A percentile compares a stretch with the other conserved stretches of the same genome.
Evolutionary conservation across 2,329 filamentous ascomycete genomes (phyloP).

Genomic region (Delphinella strobiligena): DNA sequence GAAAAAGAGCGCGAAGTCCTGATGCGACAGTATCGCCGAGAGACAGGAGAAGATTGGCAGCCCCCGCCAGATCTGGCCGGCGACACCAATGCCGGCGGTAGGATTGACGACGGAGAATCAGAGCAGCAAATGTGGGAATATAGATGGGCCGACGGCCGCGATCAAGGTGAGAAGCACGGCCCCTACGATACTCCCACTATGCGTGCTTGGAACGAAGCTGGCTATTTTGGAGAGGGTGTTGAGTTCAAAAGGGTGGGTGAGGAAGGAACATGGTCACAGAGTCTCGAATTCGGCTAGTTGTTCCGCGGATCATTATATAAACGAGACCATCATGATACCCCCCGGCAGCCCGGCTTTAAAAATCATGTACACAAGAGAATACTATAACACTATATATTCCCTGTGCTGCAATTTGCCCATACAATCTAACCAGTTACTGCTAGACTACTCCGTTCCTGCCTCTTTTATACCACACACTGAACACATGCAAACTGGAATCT

Average conservation of each 20-base stretch:
- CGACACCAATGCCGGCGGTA: conserved; percentile 10
- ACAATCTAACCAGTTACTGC: too few relatives aligned
- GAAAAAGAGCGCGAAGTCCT: conserved; percentile 76
- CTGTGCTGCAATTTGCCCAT: too few relatives aligned
- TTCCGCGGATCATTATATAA: too few relatives aligned
- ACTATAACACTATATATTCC: too few relatives aligned
- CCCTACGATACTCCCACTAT: conserved; percentile 79
- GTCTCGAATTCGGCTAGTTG: conserved; percentile 25
- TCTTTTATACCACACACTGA: too few relatives aligned
- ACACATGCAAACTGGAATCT: too few relatives aligned
- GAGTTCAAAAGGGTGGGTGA: conserved; percentile 37
- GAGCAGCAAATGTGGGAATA: conserved; percentile 64
- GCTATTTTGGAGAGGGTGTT: conserved; percentile 85
- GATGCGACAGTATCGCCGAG: conserved; percentile 67
- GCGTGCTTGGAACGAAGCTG: conserved; percentile 81
- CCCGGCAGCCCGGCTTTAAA: too few relatives aligned
- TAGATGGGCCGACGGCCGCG: conserved; percentile 79
- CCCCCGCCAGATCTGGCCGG: conserved; percentile 19
- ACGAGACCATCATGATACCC: too few relatives aligned
- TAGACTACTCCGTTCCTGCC: too few relatives aligned
- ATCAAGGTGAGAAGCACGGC: conserved; percentile 67
- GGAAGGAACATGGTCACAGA: conserved; percentile 29
- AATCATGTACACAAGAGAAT: too few relatives aligned
- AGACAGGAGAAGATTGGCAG: conserved; percentile 78
- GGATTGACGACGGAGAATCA: conserved; percentile 2